Percentiles rank a stretch among this genome's conserved stretches.
These are phyloP conservation scores for Parachlorella kessleri DNA, from an alignment of 139 green algal species.

Conservation along the genomic window DNA sequence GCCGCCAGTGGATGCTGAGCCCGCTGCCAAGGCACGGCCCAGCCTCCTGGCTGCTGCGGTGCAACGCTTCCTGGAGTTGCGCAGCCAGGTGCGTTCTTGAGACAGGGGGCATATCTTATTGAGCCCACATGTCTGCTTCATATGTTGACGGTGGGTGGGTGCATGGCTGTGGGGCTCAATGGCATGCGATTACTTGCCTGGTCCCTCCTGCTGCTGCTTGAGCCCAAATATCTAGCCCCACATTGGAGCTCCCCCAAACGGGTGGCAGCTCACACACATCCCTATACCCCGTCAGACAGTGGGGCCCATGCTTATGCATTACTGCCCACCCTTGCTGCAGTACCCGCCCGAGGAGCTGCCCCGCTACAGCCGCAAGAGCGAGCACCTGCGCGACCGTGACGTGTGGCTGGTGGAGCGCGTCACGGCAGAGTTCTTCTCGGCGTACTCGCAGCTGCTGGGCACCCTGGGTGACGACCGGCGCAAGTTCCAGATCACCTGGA, in stretches of 20 bases:
- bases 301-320: too few relatives aligned
- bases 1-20: conserved; percentile 13
- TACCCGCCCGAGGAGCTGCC: neutral
- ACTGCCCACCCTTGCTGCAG: too few relatives aligned
- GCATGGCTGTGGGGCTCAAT: neutral
- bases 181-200: neutral
- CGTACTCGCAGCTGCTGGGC: conserved; percentile 5
- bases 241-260: too few relatives aligned
- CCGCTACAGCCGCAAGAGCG: neutral
- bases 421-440: conserved; percentile 4
- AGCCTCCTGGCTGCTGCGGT: conserved; percentile 16
- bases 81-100: neutral
- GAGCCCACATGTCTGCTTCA: neutral
- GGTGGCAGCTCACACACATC: too few relatives aligned
- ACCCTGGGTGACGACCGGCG: neutral
- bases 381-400: conserved; percentile 20
- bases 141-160: neutral
- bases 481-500: conserved; percentile 1
- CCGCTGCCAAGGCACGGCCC: neutral
- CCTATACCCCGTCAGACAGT: too few relatives aligned
- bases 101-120: neutral
- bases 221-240: neutral
- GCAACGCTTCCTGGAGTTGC: conserved; percentile 28
- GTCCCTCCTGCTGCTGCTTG: neutral
- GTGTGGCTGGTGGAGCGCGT: conserved; percentile 21